Base-by-base conservation (phyloP, 2,329 filamentous ascomycete genomes). In the Fusarium sp. region DNA sequence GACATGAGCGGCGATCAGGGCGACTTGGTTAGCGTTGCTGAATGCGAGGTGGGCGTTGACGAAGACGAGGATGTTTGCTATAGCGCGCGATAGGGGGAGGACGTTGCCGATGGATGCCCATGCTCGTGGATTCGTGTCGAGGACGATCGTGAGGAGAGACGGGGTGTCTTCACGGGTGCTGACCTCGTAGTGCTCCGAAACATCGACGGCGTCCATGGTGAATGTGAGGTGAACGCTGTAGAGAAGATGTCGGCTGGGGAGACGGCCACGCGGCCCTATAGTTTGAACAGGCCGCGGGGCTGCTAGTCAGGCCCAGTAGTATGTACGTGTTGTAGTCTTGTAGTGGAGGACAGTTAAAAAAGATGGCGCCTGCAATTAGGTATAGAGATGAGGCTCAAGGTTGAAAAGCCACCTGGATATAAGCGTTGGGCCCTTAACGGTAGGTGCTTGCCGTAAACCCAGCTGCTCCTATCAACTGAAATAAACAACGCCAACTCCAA, bases 51-150 rank as follows among this genome's bases (percentile, higher is more conserved):
- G 97, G 57, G 95, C 94, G 80, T 99, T 98, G 82, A 98, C 91
- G 82, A 98, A 98, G 83, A 99, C 91, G 75, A 98, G 91, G 68
- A 98, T 88, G 81, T 95, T 89, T 65, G 95, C 93, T 63, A 99
- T 85, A 65, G 94, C 94, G 75, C 92, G 91, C 50, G 92, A 92
- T 64, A 99, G 88, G 28, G 95, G 89, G 9, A 98, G 89, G 33
- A 88, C 88, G 58, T 89, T 82, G 64, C 90, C 85, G 44, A 98
- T 88, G 63, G 93, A 86, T 8, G 93, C 90, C 96, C 96, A 97
- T 73, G 96, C 94, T 73, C 94, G 92, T 4, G 96, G 96, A 78
- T 99, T 99, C 26, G 95, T 98, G 83, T 99, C 96, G 82, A 99
- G 88, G 76, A 99, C 87, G 75, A 99, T 91, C 72, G 94, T 92